These are phyloP conservation scores for Boletus bicolor DNA, from an alignment of 768 basidiomycete genomes.

Conservation along the genomic window DNA sequence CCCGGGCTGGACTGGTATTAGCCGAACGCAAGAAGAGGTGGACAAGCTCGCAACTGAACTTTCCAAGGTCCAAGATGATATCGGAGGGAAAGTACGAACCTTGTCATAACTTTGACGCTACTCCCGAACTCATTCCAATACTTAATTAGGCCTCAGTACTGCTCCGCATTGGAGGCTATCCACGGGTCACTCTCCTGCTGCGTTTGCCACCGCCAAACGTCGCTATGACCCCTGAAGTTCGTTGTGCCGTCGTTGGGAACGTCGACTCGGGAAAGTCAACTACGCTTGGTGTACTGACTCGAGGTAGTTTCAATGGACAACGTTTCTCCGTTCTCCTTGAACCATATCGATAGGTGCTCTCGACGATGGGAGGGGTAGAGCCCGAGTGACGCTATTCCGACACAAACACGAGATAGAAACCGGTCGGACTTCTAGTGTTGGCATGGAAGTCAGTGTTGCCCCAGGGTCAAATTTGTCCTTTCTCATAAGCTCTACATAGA, in stretches of 20 bases:
- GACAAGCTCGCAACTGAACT: conserved; percentile 44
- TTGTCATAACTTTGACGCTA: not conserved
- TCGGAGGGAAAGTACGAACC: conserved; percentile 70
- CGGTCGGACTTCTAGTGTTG: conserved; percentile 91
- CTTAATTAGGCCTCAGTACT: conserved; percentile 51
- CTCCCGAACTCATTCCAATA: not conserved
- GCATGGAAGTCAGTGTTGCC: conserved; percentile 78
- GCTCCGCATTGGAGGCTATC: conserved; percentile 46
- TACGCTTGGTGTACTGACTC: conserved; percentile 91
- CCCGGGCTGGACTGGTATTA: conserved; percentile 53
- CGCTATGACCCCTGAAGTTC: conserved; percentile 82
- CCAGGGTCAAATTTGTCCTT: not conserved
- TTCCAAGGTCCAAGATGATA: conserved; percentile 58
- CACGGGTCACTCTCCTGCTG: conserved; percentile 59
- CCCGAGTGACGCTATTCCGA: conserved; percentile 86
- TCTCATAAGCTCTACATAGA: conserved; percentile 42
- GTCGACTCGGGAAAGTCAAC: conserved; percentile 94
- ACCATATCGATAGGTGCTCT: conserved; percentile 49
- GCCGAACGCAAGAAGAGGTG: conserved; percentile 51
- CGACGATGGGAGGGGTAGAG: conserved; percentile 79
- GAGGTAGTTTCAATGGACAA: conserved; percentile 49
- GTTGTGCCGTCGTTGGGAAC: conserved; percentile 95
- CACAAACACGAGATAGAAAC: conserved; percentile 98
- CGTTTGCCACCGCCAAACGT: conserved; percentile 76
- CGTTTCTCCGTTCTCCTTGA: conserved; percentile 15